A percentile compares a stretch with the other conserved stretches of the same genome.
Conservation (phyloP, 108 stramenopile genomes). For the Nannochloropsis gaditana region DNA sequence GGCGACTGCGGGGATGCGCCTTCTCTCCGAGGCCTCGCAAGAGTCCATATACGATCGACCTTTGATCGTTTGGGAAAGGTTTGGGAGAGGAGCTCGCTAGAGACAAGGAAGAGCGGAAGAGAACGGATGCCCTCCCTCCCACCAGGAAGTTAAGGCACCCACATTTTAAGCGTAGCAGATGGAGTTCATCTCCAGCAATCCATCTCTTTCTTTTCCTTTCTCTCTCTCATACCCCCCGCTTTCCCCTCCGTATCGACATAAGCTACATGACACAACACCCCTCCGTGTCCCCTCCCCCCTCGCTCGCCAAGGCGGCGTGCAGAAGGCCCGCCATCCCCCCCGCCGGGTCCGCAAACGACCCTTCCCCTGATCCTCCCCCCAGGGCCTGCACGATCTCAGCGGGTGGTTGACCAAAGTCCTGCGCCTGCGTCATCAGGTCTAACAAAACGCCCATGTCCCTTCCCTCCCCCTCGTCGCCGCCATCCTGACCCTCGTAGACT, state of each 20-base stretch:
- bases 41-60: constrained; percentile 47
- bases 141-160: no score
- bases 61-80: no score
- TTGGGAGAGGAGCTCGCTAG: no score
- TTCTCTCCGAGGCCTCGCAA: constrained; percentile 39
- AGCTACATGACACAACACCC: not conserved
- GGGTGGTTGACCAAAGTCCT: constrained; percentile 78
- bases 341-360: not conserved
- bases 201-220: not conserved
- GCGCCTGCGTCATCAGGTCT: constrained; percentile 24
- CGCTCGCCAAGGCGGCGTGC: not conserved
- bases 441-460: not conserved
- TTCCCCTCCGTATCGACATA: not conserved
- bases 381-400: constrained; percentile 79
- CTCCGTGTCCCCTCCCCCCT: not conserved
- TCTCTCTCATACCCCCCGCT: not conserved
- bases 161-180: no score
- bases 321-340: not conserved
- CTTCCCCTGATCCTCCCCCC: constrained; percentile 28
- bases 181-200: no score
- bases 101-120: not conserved
- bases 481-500: constrained; percentile 77
- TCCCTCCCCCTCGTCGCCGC: not conserved
- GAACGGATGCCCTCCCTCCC: not conserved
- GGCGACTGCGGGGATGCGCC: constrained; percentile 53